Percentiles rank a stretch among this genome's conserved stretches.
Evolutionary conservation across 2,329 filamentous ascomycete genomes (phyloP).

Genomic region (Microsporum canis): DNA sequence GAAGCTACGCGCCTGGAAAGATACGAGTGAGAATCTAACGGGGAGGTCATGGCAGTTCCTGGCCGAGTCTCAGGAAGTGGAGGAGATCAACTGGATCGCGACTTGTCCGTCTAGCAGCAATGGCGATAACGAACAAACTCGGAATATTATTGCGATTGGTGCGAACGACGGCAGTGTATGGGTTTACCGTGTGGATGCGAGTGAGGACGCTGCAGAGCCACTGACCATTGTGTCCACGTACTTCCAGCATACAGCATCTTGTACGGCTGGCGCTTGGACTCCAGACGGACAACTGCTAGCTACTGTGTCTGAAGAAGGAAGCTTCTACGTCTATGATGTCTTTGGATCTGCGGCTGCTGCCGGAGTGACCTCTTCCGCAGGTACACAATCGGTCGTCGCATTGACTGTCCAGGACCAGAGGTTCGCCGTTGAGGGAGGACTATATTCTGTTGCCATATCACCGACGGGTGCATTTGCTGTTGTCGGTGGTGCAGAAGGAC

Average conservation of each 20-base stretch:
- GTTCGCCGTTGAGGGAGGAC: conserved; percentile 80
- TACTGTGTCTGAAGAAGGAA: conserved; percentile 79
- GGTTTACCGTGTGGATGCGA: conserved; percentile 73
- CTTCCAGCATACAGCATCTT: conserved; percentile 76
- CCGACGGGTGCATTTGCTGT: conserved; percentile 69
- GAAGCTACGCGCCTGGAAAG: conserved; percentile 59
- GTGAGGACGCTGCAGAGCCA: conserved; percentile 47
- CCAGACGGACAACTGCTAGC: conserved; percentile 75
- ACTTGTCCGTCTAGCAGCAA: conserved; percentile 51
- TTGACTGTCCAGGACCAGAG: conserved; percentile 74
- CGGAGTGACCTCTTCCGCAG: conserved; percentile 44
- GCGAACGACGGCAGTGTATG: conserved; percentile 87
- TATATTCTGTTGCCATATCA: conserved; percentile 78
- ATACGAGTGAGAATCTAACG: conserved; percentile 35
- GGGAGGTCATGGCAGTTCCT: conserved; percentile 54
- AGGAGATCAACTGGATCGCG: conserved; percentile 85
- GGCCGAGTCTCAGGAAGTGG: conserved; percentile 74
- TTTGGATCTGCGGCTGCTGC: conserved; percentile 65
- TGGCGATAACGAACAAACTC: conserved; percentile 42
- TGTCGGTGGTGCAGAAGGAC: conserved; percentile 76
- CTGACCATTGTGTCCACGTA: conserved; percentile 81
- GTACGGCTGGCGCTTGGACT: conserved; percentile 85
- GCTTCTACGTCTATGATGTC: conserved; percentile 84
- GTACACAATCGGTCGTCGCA: conserved; percentile 57
- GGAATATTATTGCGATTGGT: conserved; percentile 73